These are phyloP conservation scores for Abelmoschus esculentus DNA, from an alignment of 345 rosid genomes.

Conservation along the genomic window DNA sequence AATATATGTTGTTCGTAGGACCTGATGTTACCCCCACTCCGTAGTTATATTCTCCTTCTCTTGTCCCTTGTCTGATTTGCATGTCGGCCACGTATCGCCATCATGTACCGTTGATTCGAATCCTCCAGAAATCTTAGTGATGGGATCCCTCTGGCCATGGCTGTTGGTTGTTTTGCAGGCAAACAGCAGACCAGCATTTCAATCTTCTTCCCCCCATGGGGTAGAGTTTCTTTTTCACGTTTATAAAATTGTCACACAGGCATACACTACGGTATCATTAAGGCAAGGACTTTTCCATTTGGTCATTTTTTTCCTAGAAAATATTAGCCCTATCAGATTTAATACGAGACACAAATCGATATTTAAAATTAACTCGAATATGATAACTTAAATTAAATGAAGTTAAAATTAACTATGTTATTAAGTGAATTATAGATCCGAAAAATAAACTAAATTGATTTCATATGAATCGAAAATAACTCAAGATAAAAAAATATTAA, in stretches of 20 bases:
- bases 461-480: too few species aligned
- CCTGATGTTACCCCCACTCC: constrained; percentile 44
- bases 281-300: not conserved
- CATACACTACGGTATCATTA: not conserved
- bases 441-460: too few species aligned
- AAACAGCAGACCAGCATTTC: too few species aligned
- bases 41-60: constrained; percentile 27
- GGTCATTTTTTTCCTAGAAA: not conserved
- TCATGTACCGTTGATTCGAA: constrained; percentile 24
- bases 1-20: constrained; percentile 6
- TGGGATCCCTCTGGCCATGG: constrained; percentile 16
- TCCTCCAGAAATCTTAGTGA: constrained; percentile 14
- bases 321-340: too few species aligned
- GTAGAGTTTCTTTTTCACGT: not conserved
- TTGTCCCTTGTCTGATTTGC: constrained; percentile 11
- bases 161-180: constrained; percentile 40
- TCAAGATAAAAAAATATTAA: too few species aligned
- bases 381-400: too few species aligned
- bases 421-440: too few species aligned
- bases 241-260: not conserved
- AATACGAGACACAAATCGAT: too few species aligned
- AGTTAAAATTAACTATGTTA: too few species aligned
- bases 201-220: too few species aligned
- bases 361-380: too few species aligned
- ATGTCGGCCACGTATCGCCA: constrained; percentile 52